Evolutionary conservation across 306 rosid species (phyloP).

Genomic region (Crotalaria pallida): DNA sequence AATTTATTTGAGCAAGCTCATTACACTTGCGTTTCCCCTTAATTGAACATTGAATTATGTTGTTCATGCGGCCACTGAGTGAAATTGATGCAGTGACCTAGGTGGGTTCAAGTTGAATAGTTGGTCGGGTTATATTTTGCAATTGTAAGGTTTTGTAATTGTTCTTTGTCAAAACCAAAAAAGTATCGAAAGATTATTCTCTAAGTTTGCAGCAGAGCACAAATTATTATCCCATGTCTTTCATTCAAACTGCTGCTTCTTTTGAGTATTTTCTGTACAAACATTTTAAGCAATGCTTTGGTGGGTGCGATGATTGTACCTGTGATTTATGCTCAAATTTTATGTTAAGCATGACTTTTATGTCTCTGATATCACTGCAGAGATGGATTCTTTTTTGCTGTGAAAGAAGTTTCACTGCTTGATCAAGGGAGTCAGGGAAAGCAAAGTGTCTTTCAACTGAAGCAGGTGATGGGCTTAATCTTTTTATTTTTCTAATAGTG

Average conservation of each 20-base stretch:
- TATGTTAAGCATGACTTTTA: conserved; percentile 5
- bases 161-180: background rate
- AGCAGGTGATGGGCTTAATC: conserved; percentile 55
- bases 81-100: background rate
- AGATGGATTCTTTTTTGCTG: conserved; percentile 74
- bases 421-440: conserved; percentile 76
- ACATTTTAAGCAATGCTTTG: conserved; percentile 11
- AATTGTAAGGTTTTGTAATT: background rate
- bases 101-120: background rate
- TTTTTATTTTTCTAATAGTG: conserved; percentile 17
- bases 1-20: background rate
- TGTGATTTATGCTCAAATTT: background rate
- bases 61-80: background rate
- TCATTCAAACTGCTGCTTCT: background rate
- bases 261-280: background rate
- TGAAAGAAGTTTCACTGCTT: conserved; percentile 96
- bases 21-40: background rate
- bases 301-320: background rate
- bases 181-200: background rate
- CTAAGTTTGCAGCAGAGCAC: background rate
- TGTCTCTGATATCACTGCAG: conserved; percentile 35
- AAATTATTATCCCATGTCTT: background rate
- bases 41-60: background rate
- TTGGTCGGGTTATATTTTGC: conserved; percentile 6
- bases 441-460: conserved; percentile 78